Base-by-base conservation (phyloP, 148 eudicot species). In the Suaeda aralocaspica region DNA sequence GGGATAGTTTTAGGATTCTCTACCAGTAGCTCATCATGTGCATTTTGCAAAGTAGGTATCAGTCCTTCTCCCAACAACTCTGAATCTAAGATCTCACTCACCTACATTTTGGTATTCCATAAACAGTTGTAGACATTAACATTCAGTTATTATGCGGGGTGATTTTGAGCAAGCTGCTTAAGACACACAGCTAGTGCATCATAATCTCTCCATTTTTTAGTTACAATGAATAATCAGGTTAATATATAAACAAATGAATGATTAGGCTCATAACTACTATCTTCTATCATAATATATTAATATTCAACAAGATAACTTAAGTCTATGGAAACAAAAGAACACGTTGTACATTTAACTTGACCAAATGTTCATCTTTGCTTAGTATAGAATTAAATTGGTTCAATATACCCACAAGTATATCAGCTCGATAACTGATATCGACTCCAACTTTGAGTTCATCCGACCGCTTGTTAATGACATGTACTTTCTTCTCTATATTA, bases 71-170 rank as follows among this genome's bases (percentile, higher is more conserved):
- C 98, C 77, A 92, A 72, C 69, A 92, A 85, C 72, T 92, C 98
- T 15, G 98, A 92, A 82, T 92, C 98, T 46, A 92, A 86, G 70
- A 92, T 92, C 85, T 92, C 98, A 77, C 98, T 92, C 15, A 89
- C 92, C 96, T 92, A 75, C 66, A 82, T 65, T 70, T 28, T 52
- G 53, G 48, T 62, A 19, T 30, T n/a, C 10, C 70, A 51, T 1
- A 49, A 55, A 68, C 36, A 55, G 51, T 41, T 34, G 12, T 31
- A 34, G 45, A 67, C 11, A 51, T 12, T 12, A 28, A 28, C 3
- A 46, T 29, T 57, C 61, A 57, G 16, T 13, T 33, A 14, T 58
- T 58, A 58, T 33, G 24, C 42, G 34, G 64, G 33, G 24, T 31
- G 8, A 19, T 60, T 18, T 14, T 25, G 34, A 34, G 8, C 41